Evolutionary conservation across 352 stramenopile genomes (phyloP).

Genomic region (Globisporangium paddicum): DNA sequence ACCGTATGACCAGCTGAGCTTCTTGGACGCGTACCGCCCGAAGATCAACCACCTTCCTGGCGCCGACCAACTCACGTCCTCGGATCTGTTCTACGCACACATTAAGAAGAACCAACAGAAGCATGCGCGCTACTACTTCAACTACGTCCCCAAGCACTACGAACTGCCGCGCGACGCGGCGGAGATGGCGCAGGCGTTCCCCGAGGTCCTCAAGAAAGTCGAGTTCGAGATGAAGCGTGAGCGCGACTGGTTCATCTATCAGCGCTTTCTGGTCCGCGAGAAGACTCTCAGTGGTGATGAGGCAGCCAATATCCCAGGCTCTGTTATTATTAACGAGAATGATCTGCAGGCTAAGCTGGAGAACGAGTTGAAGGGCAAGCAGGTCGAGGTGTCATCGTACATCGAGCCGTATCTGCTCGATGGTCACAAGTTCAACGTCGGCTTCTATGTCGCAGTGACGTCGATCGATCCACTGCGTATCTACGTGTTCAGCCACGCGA

Average conservation of each 20-base stretch:
- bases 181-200: constrained; percentile 42
- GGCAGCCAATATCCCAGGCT: constrained; percentile 12
- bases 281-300: constrained; percentile 30
- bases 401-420: constrained; percentile 83
- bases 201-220: constrained; percentile 35
- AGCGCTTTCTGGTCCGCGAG: constrained; percentile 59
- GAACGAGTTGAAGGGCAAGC: constrained; percentile 41
- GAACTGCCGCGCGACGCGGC: constrained; percentile 56
- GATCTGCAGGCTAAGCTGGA: constrained; percentile 44
- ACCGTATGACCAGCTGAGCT: constrained; percentile 33
- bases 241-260: constrained; percentile 48
- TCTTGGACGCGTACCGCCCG: constrained; percentile 31
- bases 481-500: constrained; percentile 75
- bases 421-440: constrained; percentile 84
- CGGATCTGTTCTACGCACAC: constrained; percentile 41
- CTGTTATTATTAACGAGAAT: constrained; percentile 39
- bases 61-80: constrained; percentile 36
- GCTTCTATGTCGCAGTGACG: constrained; percentile 84
- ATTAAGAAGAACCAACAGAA: constrained; percentile 36
- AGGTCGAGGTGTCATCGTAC: constrained; percentile 67
- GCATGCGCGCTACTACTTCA: constrained; percentile 62
- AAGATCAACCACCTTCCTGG: constrained; percentile 78
- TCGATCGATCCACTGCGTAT: constrained; percentile 80
- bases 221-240: constrained; percentile 49
- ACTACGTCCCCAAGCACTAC: constrained; percentile 56